Conservation (phyloP, 2,329 filamentous ascomycete species). For the Capronia americana region DNA sequence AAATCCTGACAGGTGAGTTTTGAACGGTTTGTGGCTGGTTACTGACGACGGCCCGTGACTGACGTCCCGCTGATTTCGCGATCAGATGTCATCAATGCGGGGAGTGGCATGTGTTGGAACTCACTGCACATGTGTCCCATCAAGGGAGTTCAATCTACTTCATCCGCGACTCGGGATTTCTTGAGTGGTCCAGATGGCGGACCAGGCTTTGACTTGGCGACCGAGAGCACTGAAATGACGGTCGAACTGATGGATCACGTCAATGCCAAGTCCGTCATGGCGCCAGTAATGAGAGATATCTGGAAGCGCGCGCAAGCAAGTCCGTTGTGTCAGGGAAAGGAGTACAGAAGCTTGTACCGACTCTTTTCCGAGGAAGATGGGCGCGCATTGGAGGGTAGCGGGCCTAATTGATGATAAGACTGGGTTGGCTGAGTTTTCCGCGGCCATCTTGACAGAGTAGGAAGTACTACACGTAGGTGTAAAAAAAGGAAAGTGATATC, state of each 20-base stretch:
- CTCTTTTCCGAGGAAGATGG: slow-evolving; percentile 20
- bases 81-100: slow-evolving; percentile 50
- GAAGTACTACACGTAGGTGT: background rate
- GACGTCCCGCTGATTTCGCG: too few relatives aligned
- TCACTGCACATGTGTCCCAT: slow-evolving; percentile 42
- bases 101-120: slow-evolving; percentile 41
- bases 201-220: background rate
- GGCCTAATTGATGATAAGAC: background rate
- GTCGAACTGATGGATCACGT: slow-evolving; percentile 41
- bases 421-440: too few relatives aligned
- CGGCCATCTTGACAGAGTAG: background rate
- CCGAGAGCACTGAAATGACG: background rate
- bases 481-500: too few relatives aligned
- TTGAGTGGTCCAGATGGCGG: slow-evolving; percentile 24
- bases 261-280: slow-evolving; percentile 58
- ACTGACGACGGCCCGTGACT: background rate
- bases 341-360: slow-evolving; percentile 62
- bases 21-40: background rate
- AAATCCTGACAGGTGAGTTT: slow-evolving; percentile 38
- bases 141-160: slow-evolving; percentile 50
- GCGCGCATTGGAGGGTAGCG: background rate
- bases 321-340: slow-evolving; percentile 55
- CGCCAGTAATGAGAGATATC: slow-evolving; percentile 56
- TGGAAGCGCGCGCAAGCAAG: slow-evolving; percentile 54
- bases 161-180: slow-evolving; percentile 47